Evolutionary conservation across 148 eudicot genomes (phyloP), one percentile per base, ranked within the genome.

Genomic region (Limonium bicolor): DNA sequence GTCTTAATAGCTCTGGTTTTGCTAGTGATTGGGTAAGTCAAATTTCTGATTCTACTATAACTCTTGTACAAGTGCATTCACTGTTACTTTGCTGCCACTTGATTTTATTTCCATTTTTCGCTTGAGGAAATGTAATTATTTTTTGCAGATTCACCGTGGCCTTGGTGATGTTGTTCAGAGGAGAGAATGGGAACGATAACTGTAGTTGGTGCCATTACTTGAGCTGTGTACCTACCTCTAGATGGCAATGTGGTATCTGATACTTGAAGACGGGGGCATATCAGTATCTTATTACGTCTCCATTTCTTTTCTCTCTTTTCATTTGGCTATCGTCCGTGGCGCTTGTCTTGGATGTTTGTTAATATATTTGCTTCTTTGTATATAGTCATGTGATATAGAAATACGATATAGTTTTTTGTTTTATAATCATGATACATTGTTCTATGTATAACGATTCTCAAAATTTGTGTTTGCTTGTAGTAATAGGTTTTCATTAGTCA

Each of bases 11-110:
- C 82, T 36, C 40, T 70, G 17, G 66, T 48, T 36, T 40, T 69
- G 19, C 54, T 86, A 26, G 40, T 82, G 40, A 55, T 62, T 20
- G 84, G 96, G 96, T 86, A 82, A 72, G 87, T 39, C 13, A 43
- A 43, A 43, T 1, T 17, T 3, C 17, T 7, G 15, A 37, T 2
- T 14, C n/a, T n/a, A n/a, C n/a, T n/a, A n/a, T 37, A 0, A 6
- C 44, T 16, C 8, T 0, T 18, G 17, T 37, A 12, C 7, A 17
- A 15, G 2, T 16, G n/a, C n/a, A n/a, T n/a, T n/a, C n/a, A n/a
- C n/a, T n/a, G n/a, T n/a, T n/a, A n/a, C 41, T 37, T 12, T 37
- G 20, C 33, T 2, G 12, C 33, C 33, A 29, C 33, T 29, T 7
- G 33, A 7, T 7, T 7, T 29, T 1, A 29, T 29, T 29, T 29